These are phyloP conservation scores for Colletotrichum siamense DNA, from an alignment of 2,329 filamentous ascomycete species.

Conservation along the genomic window DNA sequence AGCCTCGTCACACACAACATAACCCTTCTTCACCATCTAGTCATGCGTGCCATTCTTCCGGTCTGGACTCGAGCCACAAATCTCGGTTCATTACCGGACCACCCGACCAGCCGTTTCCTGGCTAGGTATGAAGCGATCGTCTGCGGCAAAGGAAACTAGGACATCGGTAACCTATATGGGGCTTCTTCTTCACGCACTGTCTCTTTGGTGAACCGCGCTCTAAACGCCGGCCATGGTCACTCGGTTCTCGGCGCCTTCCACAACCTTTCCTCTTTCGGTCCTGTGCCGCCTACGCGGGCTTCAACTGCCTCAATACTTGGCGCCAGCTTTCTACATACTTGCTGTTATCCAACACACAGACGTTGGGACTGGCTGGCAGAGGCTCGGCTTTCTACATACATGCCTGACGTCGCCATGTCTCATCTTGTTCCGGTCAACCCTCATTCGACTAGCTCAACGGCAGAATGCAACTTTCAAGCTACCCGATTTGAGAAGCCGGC, in stretches of 20 bases:
- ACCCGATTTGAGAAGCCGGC: not conserved
- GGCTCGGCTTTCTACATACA: too few relatives aligned
- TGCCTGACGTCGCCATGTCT: not conserved
- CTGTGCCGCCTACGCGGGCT: not conserved
- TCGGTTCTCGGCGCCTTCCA: slow-evolving; percentile 8
- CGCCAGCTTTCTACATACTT: too few relatives aligned
- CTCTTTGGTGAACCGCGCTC: not conserved
- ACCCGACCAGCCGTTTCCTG: not conserved
- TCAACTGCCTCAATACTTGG: not conserved
- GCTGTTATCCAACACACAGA: not conserved
- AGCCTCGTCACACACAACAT: not conserved
- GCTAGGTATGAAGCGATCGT: not conserved
- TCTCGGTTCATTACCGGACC: not conserved
- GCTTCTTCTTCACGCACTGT: slow-evolving; percentile 1
- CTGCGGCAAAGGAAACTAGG: not conserved
- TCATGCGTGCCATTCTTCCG: too few relatives aligned
- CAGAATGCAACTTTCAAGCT: not conserved
- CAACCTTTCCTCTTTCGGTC: slow-evolving; percentile 1
- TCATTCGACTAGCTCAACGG: too few relatives aligned
- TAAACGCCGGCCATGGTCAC: not conserved
- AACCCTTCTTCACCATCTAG: not conserved
- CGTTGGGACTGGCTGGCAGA: not conserved
- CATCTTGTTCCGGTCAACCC: too few relatives aligned
- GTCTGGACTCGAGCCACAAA: too few relatives aligned
- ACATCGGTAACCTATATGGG: not conserved